phyloP scores from a whole-genome alignment of 2,329 filamentous ascomycete species.

The Aspergillus hiratsukae region DNA sequence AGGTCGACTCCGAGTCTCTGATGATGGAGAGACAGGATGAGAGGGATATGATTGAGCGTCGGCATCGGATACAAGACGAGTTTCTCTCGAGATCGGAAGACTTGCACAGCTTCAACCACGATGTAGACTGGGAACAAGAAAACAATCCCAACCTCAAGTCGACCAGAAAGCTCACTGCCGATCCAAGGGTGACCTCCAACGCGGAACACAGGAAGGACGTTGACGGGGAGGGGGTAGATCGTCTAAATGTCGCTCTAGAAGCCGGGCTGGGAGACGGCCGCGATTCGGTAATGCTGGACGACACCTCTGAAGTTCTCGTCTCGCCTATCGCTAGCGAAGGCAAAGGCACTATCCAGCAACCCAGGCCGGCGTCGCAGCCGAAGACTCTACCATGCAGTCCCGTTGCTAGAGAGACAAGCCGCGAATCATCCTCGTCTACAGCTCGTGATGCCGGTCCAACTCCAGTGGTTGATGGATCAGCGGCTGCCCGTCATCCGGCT shows the following conservation, averaged over 20 bases:
- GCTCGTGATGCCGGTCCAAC: conserved; percentile 17
- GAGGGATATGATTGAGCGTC: conserved; percentile 39
- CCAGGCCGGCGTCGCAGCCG: conserved; percentile 43
- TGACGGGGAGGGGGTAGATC: conserved; percentile 70
- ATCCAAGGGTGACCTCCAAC: conserved; percentile 58
- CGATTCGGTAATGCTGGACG: conserved; percentile 65
- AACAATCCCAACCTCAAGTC: conserved; percentile 55
- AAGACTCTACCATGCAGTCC: conserved; percentile 16
- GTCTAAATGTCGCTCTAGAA: conserved; percentile 63
- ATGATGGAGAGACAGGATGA: conserved; percentile 37
- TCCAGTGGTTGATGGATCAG: conserved; percentile 20
- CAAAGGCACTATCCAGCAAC: conserved; percentile 54
- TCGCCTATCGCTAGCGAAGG: conserved; percentile 61
- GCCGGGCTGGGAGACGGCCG: conserved; percentile 60
- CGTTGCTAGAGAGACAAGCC: conserved; percentile 16
- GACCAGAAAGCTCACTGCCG: conserved; percentile 52
- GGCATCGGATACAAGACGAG: conserved; percentile 51
- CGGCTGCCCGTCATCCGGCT: conserved; percentile 55
- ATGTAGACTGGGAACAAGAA: conserved; percentile 60
- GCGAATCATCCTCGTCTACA: conserved; percentile 11
- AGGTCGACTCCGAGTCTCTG: conserved; percentile 26
- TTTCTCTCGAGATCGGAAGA: conserved; percentile 53
- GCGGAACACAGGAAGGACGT: conserved; percentile 67
- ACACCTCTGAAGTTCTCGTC: conserved; percentile 66
- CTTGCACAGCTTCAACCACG: conserved; percentile 69